A percentile compares a stretch with the other conserved stretches of the same genome.
Evolutionary conservation across 2,329 filamentous ascomycete species (phyloP).

Genomic region (Cucurbitaria berberidis): DNA sequence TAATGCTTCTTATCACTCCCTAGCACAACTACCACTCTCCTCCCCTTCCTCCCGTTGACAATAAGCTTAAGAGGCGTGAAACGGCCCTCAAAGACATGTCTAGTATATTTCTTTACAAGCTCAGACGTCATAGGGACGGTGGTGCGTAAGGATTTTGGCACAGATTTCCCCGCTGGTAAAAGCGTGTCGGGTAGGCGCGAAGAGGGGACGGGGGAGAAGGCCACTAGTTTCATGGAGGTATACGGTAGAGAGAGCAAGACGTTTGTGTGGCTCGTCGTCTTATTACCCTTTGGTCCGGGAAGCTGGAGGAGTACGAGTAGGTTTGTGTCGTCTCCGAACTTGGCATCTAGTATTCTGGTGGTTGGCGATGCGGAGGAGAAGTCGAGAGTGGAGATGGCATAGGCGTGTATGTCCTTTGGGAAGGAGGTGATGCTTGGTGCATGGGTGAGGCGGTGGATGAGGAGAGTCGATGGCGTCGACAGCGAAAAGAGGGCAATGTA

Average conservation of each 20-base stretch:
- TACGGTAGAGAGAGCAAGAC: conserved; percentile 32
- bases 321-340: conserved; percentile 69
- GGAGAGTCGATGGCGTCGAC: conserved; percentile 12
- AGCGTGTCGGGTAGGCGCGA: neutral
- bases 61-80: conserved; percentile 59
- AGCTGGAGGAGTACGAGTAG: conserved; percentile 64
- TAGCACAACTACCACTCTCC: conserved; percentile 61
- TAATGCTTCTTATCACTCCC: conserved; percentile 61
- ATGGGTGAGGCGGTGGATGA: conserved; percentile 45
- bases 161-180: conserved; percentile 9
- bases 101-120: conserved; percentile 35
- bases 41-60: conserved; percentile 62
- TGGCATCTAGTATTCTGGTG: conserved; percentile 63
- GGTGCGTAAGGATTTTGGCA: neutral
- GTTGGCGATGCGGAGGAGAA: conserved; percentile 36
- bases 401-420: conserved; percentile 32
- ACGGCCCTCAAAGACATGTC: conserved; percentile 56
- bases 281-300: neutral
- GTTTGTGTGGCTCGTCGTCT: neutral
- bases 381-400: conserved; percentile 62
- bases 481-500: conserved; percentile 32
- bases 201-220: conserved; percentile 2
- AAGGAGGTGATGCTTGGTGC: conserved; percentile 50
- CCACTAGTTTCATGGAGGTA: conserved; percentile 4
- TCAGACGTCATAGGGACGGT: conserved; percentile 9